A percentile compares a stretch with the other conserved stretches of the same genome.
These are phyloP conservation scores for Alternaria brassicicola DNA, from an alignment of 2,329 filamentous ascomycete species.

Conservation along the genomic window DNA sequence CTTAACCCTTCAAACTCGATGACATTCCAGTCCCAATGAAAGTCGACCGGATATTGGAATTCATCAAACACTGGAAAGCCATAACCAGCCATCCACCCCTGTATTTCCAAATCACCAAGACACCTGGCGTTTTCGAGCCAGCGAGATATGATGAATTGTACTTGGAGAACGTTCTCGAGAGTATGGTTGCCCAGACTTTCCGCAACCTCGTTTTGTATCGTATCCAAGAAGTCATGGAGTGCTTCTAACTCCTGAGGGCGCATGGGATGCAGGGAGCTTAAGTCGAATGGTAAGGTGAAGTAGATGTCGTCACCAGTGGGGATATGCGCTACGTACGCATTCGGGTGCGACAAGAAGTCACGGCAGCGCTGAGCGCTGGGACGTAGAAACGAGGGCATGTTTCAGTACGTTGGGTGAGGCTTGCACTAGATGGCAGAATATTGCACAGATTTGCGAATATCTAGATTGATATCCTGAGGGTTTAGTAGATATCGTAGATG, in stretches of 20 bases:
- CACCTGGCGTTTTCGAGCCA: not conserved
- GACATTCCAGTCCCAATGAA: not conserved
- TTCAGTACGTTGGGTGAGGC: not conserved
- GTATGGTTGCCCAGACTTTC: not conserved
- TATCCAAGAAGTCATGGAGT: not conserved
- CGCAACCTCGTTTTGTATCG: not conserved
- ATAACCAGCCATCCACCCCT: not conserved
- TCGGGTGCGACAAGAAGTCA: not conserved
- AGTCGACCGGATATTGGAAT: not conserved
- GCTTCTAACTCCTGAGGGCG: not conserved
- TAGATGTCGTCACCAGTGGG: not conserved
- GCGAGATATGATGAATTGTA: not conserved
- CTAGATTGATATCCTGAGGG: not conserved
- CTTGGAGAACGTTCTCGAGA: not conserved
- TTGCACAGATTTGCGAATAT: not conserved
- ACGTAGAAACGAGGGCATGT: not conserved
- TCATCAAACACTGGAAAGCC: not conserved
- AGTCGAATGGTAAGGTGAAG: constrained; percentile 5
- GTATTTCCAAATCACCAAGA: not conserved
- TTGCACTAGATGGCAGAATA: not conserved
- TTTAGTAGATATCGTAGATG: not conserved
- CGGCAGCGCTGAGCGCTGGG: not conserved
- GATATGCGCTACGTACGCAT: not conserved
- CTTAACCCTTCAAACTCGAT: not conserved
- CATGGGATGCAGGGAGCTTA: not conserved